These are phyloP conservation scores for Porogramme epimiltina DNA, from an alignment of 1,284 basidiomycete species.

Conservation along the genomic window DNA sequence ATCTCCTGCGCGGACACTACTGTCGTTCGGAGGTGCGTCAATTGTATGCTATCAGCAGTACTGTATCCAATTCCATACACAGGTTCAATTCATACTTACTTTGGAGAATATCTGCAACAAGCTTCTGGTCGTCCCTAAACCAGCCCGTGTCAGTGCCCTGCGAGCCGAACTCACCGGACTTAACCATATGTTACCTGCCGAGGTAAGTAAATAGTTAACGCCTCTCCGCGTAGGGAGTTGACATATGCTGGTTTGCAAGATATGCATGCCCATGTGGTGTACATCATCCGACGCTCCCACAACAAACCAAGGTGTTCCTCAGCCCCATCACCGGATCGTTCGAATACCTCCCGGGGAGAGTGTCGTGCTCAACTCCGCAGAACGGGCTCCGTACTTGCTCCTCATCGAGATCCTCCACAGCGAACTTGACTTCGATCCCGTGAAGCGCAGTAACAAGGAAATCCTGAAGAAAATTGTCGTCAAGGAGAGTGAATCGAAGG, in stretches of 20 bases:
- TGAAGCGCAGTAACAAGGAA: conserved; percentile 83
- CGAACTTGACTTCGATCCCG: conserved; percentile 94
- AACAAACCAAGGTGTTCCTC: conserved; percentile 41
- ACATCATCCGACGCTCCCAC: conserved; percentile 63
- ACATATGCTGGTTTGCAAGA: conserved; percentile 42
- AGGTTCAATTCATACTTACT: conserved; percentile 86
- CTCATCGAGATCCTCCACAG: conserved; percentile 91
- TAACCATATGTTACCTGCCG: conserved; percentile 95
- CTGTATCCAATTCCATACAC: conserved; percentile 6
- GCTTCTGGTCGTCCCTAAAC: conserved; percentile 90
- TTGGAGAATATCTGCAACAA: conserved; percentile 95
- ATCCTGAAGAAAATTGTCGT: conserved; percentile 81
- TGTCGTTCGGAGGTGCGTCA: conserved; percentile 82
- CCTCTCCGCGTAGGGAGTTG: conserved; percentile 6
- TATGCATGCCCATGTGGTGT: conserved; percentile 99
- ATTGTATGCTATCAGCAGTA: conserved; percentile 13
- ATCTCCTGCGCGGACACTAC: conserved; percentile 86
- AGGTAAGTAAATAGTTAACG: conserved; percentile 56
- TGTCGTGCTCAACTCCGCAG: conserved; percentile 97
- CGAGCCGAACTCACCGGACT: conserved; percentile 94
- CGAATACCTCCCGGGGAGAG: conserved; percentile 97
- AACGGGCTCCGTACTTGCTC: conserved; percentile 92
- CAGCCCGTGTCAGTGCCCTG: conserved; percentile 92
- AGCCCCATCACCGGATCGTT: conserved; percentile 92
- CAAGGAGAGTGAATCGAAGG: conserved; percentile 66